phyloP scores from a whole-genome alignment of 2,329 filamentous ascomycete species.

The Diplocarpon rosae region DNA sequence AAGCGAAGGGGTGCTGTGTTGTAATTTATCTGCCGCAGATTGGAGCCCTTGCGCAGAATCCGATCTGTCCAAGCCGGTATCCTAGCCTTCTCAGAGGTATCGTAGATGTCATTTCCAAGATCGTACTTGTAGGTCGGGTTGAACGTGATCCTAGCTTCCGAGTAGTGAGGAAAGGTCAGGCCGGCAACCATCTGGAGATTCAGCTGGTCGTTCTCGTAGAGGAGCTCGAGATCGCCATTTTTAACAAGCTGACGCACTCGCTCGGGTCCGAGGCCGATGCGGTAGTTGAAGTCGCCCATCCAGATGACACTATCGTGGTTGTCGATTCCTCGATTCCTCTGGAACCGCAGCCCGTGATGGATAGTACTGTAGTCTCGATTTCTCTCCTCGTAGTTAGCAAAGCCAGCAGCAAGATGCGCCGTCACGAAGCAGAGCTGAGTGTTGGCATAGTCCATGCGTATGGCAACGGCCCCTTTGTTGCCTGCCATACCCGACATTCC shows the following conservation, averaged over 20 bases:
- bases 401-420: slow-evolving; percentile 89
- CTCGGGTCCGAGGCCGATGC: slow-evolving; percentile 76
- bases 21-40: slow-evolving; percentile 75
- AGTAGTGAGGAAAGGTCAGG: slow-evolving; percentile 81
- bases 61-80: slow-evolving; percentile 98
- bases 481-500: slow-evolving; percentile 95
- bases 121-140: slow-evolving; percentile 95
- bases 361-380: slow-evolving; percentile 70
- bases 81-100: slow-evolving; percentile 87
- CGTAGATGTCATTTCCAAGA: slow-evolving; percentile 76
- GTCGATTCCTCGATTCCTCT: slow-evolving; percentile 80
- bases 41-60: slow-evolving; percentile 74
- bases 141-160: slow-evolving; percentile 79
- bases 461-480: slow-evolving; percentile 95
- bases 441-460: slow-evolving; percentile 87
- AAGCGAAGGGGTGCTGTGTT: slow-evolving; percentile 72
- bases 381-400: slow-evolving; percentile 91
- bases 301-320: slow-evolving; percentile 85
- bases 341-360: slow-evolving; percentile 76
- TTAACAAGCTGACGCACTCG: slow-evolving; percentile 65
- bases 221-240: slow-evolving; percentile 58
- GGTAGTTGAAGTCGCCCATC: slow-evolving; percentile 97
- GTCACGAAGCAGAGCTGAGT: slow-evolving; percentile 93
- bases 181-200: slow-evolving; percentile 96
- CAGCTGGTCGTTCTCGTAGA: slow-evolving; percentile 90